Evolutionary conservation across 202 grass and related monocot species (phyloP), one percentile per base, ranked within the genome.

Genomic region (Schoenoplectus tabernaemontani): DNA sequence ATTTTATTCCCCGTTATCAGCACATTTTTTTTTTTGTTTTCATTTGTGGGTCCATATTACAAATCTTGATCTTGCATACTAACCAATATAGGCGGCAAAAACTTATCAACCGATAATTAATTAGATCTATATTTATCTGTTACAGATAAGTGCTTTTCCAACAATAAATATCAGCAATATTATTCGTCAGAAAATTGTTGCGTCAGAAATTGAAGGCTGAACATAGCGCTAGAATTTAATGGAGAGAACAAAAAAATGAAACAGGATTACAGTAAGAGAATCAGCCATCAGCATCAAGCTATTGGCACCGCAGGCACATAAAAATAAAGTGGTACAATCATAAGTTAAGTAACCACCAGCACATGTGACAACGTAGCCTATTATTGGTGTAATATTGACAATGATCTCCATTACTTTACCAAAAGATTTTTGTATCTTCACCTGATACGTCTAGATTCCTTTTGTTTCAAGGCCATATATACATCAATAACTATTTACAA

Each of bases 311-410:
- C 22, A 74, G 42, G 42, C 46, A 74, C 46, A 51, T 48, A 74
- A 74, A 37, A 37, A 74, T 1, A 12, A 5, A 74, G 10, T 43
- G 13, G 26, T 56, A 57, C 24, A 37, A 59, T 77, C 9, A 77
- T 77, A 38, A 22, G 79, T 81, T 67, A 81, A 37, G 4, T 69
- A 64, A 32, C 37, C 22, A 57, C 22, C 38, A 54, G 9, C 58
- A 54, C 23, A 81, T 56, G 64, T 69, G 79, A 69, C 79, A 82
- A 82, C 24, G 11, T 23, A 34, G 26, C 30, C 17, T 60, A 76
- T 83, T 83, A 76, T 83, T 76, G n/a, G 81, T 61, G 69, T 51
- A 11, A 51, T n/a, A n/a, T n/a, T n/a, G n/a, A n/a, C n/a, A 59
- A 71, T 19, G 19, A 39, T 46, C 60, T 17, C 2, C 65, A 74